phyloP scores from a whole-genome alignment of 2,329 filamentous ascomycete species.

The Penicillium sp. region DNA sequence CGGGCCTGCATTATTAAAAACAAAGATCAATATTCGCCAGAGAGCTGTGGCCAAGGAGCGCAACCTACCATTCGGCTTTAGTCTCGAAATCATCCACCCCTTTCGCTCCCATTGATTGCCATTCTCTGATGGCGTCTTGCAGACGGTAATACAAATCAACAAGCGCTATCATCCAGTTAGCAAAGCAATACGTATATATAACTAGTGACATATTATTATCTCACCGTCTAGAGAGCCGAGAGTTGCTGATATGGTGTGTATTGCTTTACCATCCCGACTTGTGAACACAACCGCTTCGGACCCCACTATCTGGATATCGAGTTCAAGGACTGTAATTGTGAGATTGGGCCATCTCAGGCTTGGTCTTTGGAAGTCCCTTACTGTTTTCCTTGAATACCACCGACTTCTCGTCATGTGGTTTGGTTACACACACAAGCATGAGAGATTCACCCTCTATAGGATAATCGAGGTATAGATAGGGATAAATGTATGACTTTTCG shows the following conservation, averaged over 20 bases:
- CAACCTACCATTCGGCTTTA: not conserved
- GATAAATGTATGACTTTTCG: not conserved
- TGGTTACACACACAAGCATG: not conserved
- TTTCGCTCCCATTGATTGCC: not conserved
- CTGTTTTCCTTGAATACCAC: not conserved
- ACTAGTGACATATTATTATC: not conserved
- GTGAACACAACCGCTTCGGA: not conserved
- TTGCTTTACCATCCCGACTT: not conserved
- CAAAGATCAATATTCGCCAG: not conserved
- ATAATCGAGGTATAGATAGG: not conserved
- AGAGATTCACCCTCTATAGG: not conserved
- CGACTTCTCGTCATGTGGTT: not conserved
- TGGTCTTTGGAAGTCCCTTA: not conserved
- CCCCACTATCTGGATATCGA: not conserved
- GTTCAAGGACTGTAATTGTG: not conserved
- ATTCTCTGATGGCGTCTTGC: not conserved
- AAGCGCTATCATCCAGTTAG: not conserved
- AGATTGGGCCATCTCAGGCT: not conserved
- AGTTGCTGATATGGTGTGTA: not conserved
- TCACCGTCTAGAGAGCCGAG: not conserved
- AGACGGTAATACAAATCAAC: not conserved
- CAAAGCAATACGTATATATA: not conserved
- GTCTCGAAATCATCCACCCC: not conserved
- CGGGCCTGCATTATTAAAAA: not conserved
- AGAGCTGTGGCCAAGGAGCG: not conserved